These are phyloP conservation scores for Alternaria solani DNA, from an alignment of 2,329 filamentous ascomycete genomes.

Conservation along the genomic window DNA sequence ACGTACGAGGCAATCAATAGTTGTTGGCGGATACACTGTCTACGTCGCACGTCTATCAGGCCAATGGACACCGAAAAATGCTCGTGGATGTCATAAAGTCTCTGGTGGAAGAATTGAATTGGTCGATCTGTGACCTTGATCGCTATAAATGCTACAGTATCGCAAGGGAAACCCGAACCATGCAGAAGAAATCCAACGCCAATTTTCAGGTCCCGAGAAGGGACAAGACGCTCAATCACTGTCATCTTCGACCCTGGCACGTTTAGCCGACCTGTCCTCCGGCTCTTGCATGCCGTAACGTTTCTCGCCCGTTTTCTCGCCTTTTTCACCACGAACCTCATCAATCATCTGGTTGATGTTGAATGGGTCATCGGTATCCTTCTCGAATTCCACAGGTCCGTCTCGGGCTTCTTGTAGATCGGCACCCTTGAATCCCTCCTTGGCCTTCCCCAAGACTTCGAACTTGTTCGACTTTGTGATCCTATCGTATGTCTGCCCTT, in stretches of 20 bases:
- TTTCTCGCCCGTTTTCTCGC: slow-evolving; percentile 70
- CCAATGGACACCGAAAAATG: neutral
- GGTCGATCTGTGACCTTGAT: neutral
- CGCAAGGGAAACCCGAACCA: slow-evolving; percentile 1
- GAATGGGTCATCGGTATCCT: slow-evolving; percentile 85
- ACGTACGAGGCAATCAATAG: neutral
- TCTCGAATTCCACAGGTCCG: slow-evolving; percentile 96
- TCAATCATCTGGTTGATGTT: slow-evolving; percentile 93
- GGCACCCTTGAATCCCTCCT: slow-evolving; percentile 87
- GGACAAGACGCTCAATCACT: slow-evolving; percentile 37
- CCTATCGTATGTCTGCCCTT: slow-evolving; percentile 82
- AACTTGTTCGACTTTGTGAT: slow-evolving; percentile 88
- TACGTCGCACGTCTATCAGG: neutral
- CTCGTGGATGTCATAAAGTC: neutral
- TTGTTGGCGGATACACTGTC: neutral
- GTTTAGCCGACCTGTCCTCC: slow-evolving; percentile 66
- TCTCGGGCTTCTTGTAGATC: slow-evolving; percentile 83
- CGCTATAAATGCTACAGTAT: slow-evolving; percentile 9
- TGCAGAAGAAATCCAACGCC: slow-evolving; percentile 17
- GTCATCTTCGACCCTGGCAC: slow-evolving; percentile 80
- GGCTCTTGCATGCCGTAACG: slow-evolving; percentile 78
- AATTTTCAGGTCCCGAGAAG: neutral
- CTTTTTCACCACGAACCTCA: slow-evolving; percentile 70
- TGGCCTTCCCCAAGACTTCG: slow-evolving; percentile 83
- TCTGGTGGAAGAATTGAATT: neutral